A percentile compares a stretch with the other conserved stretches of the same genome.
These are phyloP conservation scores for Tolypocladium nubicola DNA, from an alignment of 2,329 filamentous ascomycete genomes.

Conservation along the genomic window DNA sequence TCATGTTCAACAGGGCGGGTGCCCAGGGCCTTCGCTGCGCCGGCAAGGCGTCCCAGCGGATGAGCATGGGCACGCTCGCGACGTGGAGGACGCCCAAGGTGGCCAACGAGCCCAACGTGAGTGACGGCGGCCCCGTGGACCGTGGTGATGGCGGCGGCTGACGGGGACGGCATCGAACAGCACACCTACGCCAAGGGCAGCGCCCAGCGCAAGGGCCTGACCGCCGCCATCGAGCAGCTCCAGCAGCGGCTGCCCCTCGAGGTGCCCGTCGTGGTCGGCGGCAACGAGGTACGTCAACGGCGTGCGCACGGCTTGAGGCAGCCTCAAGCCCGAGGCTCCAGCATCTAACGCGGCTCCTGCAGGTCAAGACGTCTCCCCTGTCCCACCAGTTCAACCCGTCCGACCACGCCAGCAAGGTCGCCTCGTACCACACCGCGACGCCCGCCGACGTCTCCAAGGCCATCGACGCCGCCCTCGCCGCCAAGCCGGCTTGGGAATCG, in stretches of 20 bases:
- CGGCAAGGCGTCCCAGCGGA: conserved; percentile 16
- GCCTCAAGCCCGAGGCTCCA: neutral
- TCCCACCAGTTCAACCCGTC: conserved; percentile 73
- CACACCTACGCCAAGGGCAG: conserved; percentile 85
- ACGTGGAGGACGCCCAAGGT: conserved; percentile 81
- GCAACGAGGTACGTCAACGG: conserved; percentile 54
- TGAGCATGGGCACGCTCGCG: conserved; percentile 51
- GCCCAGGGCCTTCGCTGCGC: conserved; percentile 19
- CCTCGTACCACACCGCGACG: conserved; percentile 76
- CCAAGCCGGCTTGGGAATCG: conserved; percentile 76
- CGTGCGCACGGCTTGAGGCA: neutral
- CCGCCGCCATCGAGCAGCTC: conserved; percentile 59
- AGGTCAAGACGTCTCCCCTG: conserved; percentile 57
- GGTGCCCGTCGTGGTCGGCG: conserved; percentile 74
- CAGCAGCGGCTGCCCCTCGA: conserved; percentile 61
- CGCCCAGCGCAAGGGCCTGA: conserved; percentile 64
- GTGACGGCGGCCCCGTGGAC: conserved; percentile 20
- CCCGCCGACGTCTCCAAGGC: conserved; percentile 65
- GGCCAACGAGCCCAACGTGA: conserved; percentile 90
- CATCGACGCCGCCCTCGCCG: conserved; percentile 76
- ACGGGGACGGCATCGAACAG: conserved; percentile 32
- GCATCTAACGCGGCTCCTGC: neutral
- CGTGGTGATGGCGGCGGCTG: neutral
- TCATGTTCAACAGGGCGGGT: conserved; percentile 21
- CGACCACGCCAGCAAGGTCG: conserved; percentile 65